Evolutionary conservation across 2,329 filamentous ascomycete genomes (phyloP).

Genomic region (Trichophyton equinum): DNA sequence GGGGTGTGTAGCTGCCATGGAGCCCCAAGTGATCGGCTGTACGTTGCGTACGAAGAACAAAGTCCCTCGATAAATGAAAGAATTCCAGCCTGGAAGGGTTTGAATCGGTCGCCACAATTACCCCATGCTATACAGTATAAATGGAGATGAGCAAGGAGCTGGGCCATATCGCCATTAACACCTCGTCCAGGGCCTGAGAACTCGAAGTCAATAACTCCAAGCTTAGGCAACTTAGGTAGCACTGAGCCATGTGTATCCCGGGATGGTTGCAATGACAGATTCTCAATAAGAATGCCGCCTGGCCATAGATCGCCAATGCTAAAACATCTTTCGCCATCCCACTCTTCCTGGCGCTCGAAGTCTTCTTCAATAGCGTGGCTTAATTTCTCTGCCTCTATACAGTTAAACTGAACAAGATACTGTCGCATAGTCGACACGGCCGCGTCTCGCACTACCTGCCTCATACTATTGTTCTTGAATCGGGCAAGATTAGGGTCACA

Average conservation of each 20-base stretch:
- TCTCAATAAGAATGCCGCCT: constrained; percentile 6
- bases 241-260: neutral
- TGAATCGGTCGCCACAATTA: neutral
- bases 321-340: constrained; percentile 6
- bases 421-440: constrained; percentile 5
- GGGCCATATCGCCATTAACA: constrained; percentile 8
- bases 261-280: neutral
- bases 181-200: constrained; percentile 7
- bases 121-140: constrained; percentile 6
- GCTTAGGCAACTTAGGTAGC: constrained; percentile 1
- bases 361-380: constrained; percentile 6
- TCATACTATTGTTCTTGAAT: constrained; percentile 5
- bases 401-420: constrained; percentile 5
- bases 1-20: neutral
- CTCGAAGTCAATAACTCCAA: constrained; percentile 11
- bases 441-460: constrained; percentile 4
- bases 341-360: constrained; percentile 5
- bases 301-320: constrained; percentile 10
- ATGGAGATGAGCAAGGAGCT: constrained; percentile 12
- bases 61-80: constrained; percentile 1
- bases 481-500: neutral
- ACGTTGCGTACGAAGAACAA: constrained; percentile 5
- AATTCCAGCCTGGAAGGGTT: neutral
- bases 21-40: neutral
- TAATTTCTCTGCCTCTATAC: constrained; percentile 1